A percentile compares a stretch with the other conserved stretches of the same genome.
Evolutionary conservation across 2,329 filamentous ascomycete genomes (phyloP).

Genomic region (Fusarium sororula): DNA sequence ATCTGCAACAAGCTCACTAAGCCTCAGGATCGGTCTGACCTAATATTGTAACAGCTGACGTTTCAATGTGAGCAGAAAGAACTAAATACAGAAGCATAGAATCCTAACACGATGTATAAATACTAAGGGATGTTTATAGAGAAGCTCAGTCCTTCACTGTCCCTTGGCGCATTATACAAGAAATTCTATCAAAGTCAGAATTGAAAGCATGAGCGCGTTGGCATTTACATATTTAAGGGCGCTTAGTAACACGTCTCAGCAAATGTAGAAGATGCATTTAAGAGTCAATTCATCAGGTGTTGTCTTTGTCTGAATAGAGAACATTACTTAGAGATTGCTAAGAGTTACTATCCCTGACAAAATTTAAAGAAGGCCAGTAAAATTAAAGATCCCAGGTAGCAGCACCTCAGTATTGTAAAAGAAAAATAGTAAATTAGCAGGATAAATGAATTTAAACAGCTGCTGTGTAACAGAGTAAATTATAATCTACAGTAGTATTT

Average conservation of each 20-base stretch:
- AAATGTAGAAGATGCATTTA: background rate
- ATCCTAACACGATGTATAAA: background rate
- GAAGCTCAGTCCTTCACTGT: background rate
- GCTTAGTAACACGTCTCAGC: background rate
- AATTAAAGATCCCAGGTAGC: too few relatives aligned
- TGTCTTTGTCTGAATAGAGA: background rate
- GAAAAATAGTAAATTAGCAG: too few relatives aligned
- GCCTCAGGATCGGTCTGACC: accelerated
- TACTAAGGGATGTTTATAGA: background rate
- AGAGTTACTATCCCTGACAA: accelerated
- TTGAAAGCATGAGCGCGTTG: accelerated
- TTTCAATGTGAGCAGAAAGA: background rate
- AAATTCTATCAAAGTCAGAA: background rate
- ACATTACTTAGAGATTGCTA: background rate
- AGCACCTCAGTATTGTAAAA: too few relatives aligned
- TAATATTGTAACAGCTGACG: background rate
- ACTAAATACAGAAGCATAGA: background rate
- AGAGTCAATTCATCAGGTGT: accelerated
- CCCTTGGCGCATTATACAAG: accelerated
- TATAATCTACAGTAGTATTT: background rate
- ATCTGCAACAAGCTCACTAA: background rate
- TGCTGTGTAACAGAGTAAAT: background rate
- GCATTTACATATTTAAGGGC: accelerated
- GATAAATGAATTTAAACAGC: too few relatives aligned
- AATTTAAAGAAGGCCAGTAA: too few relatives aligned